phyloP scores from a whole-genome alignment of 805 yeast species.

The Hanseniaspora vineae region DNA sequence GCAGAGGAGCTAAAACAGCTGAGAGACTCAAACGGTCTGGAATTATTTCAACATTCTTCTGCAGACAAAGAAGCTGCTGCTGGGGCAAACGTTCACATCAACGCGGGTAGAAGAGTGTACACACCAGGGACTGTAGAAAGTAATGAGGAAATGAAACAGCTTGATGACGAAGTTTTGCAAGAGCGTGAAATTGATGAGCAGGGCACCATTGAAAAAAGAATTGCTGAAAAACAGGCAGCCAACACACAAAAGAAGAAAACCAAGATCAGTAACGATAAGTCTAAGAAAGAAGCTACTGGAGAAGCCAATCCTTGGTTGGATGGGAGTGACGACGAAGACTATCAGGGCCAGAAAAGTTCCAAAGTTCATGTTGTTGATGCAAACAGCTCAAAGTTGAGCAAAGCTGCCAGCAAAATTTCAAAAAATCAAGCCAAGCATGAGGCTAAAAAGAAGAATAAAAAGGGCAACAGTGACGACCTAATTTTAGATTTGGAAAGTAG shows the following conservation, averaged over 20 bases:
- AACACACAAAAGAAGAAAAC: conserved; percentile 2
- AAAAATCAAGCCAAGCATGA: conserved; percentile 20
- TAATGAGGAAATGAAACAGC: conserved; percentile 19
- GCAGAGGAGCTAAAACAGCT: conserved; percentile 35
- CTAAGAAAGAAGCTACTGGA: conserved; percentile 6
- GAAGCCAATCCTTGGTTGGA: conserved; percentile 40
- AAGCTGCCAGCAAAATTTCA: conserved; percentile 32
- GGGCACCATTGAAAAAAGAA: conserved; percentile 2
- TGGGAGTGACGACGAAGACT: conserved; percentile 19
- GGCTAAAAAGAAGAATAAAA: conserved; percentile 14
- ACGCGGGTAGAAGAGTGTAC: conserved; percentile 72
- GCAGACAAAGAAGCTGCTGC: conserved; percentile 25
- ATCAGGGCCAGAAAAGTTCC: conserved; percentile 25
- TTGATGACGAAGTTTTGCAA: conserved; percentile 25
- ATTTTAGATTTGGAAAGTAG: conserved; percentile 29
- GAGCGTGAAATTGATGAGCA: conserved; percentile 34
- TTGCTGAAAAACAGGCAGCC: not conserved
- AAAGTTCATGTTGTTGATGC: conserved; percentile 36
- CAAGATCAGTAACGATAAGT: not conserved
- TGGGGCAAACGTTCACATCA: conserved; percentile 38
- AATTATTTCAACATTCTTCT: conserved; percentile 18
- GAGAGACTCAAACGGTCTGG: conserved; percentile 30
- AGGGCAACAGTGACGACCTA: conserved; percentile 26
- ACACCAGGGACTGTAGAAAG: conserved; percentile 35
- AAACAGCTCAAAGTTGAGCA: conserved; percentile 36